Evolutionary conservation across 2,329 filamentous ascomycete genomes (phyloP).

Genomic region (Amauroascus niger): DNA sequence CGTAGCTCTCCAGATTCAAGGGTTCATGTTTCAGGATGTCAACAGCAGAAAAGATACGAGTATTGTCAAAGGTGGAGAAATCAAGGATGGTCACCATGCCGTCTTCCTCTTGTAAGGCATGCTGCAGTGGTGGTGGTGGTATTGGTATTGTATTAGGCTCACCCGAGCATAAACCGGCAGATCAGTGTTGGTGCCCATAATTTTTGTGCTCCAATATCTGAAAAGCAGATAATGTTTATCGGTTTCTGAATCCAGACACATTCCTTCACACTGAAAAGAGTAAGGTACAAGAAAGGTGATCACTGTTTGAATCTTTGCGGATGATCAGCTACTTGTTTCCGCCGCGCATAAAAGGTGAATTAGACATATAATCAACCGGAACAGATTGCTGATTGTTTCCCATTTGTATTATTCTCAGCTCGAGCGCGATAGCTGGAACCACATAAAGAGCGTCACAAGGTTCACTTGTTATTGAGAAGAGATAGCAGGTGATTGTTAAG

Average conservation of each 20-base stretch:
- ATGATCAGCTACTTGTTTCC: too few species aligned
- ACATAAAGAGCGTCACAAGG: too few species aligned
- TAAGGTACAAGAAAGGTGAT: too few species aligned
- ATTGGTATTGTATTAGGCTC: background rate
- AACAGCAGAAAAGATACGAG: conserved; percentile 23
- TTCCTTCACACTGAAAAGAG: background rate
- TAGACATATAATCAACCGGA: too few species aligned
- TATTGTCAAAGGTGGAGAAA: conserved; percentile 18
- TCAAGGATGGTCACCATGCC: conserved; percentile 28
- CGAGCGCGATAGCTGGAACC: too few species aligned
- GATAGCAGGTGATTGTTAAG: too few species aligned
- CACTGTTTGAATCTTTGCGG: too few species aligned
- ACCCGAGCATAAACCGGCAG: conserved; percentile 23
- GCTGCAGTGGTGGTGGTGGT: conserved; percentile 23
- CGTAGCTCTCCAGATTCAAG: conserved; percentile 11
- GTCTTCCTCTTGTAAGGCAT: conserved; percentile 21
- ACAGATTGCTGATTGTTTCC: too few species aligned
- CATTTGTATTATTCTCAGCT: too few species aligned
- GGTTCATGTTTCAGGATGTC: conserved; percentile 19
- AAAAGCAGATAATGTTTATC: conserved; percentile 23
- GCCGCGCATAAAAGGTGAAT: too few species aligned
- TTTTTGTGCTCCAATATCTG: conserved; percentile 27
- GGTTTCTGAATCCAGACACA: background rate
- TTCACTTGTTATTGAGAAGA: too few species aligned
- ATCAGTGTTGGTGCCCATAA: conserved; percentile 26